Conservation (phyloP, 768 basidiomycete species). For the Termitomyces sp. region DNA sequence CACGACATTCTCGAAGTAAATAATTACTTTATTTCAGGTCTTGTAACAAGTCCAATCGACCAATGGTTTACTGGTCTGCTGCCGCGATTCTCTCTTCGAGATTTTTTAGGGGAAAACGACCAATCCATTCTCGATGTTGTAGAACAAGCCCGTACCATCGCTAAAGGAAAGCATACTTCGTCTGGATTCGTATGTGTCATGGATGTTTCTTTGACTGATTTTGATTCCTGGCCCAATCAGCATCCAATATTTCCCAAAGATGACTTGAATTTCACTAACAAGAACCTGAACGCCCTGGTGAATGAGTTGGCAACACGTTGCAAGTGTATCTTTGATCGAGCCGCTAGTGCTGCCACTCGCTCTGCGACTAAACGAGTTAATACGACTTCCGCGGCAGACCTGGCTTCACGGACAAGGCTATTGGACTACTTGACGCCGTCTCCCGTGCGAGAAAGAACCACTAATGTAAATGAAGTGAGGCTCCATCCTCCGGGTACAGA, state of each 20-base stretch:
- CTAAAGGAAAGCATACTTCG: conserved; percentile 41
- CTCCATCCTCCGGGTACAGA: conserved; percentile 15
- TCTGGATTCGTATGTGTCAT: conserved; percentile 47
- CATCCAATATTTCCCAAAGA: conserved; percentile 36
- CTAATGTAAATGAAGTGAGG: conserved; percentile 45
- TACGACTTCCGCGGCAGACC: conserved; percentile 16
- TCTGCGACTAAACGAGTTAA: conserved; percentile 42
- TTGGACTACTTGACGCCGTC: conserved; percentile 21
- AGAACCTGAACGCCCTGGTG: conserved; percentile 62
- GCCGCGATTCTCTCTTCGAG: conserved; percentile 43
- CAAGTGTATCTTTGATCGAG: conserved; percentile 55
- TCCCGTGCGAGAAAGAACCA: conserved; percentile 52
- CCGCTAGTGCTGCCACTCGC: conserved; percentile 58
- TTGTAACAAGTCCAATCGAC: conserved; percentile 66
- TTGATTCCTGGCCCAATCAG: background rate
- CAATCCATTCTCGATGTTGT: conserved; percentile 35
- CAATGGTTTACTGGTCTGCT: conserved; percentile 71
- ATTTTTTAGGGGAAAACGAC: conserved; percentile 37
- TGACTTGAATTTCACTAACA: conserved; percentile 52
- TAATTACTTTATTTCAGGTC: conserved; percentile 69
- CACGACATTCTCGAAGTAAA: conserved; percentile 81
- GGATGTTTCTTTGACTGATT: conserved; percentile 1
- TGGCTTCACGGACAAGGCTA: conserved; percentile 26
- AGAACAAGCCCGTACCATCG: conserved; percentile 41
- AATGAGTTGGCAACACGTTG: conserved; percentile 58